Base-by-base conservation (phyloP, 257 asterid species). In the Rubia yunnanensis region DNA sequence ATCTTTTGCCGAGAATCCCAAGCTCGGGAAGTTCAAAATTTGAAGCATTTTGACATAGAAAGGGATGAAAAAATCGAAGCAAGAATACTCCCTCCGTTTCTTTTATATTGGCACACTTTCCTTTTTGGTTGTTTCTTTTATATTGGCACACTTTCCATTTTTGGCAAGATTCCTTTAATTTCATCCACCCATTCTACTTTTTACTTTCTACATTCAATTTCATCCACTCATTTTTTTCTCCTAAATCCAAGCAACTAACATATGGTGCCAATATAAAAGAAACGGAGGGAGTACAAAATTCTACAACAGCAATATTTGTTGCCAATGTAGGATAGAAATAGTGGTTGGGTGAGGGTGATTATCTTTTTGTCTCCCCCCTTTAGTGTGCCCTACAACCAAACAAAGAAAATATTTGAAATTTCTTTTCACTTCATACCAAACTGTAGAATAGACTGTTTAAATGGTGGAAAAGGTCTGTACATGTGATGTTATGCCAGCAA, bases 321-420 rank as follows among this genome's bases (percentile, higher is more conserved):
- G 24, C 22, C 67, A 44, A 26, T 32, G 72, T 50, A 32, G 61
- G 64, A 27, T 44, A 4, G 20, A 44, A 44, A 44, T 15, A 5
- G 57, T 39, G 66, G 66, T 62, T 50, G 23, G 54, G 32, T 53
- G 30, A 30, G 34, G 53, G n/a, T 26, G 30, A 26, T 46, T 55
- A 31, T 65, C 36, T 36, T 75, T 54, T 74, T 68, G 76, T 66
- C 63, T 59, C 24, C 1, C 27, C 36, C 28, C n/a, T 34, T 67
- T 31, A n/a, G 31, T 4, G 30, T 64, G 73, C 35, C 68, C 32
- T 65, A 41, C 57, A 38, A 38, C 15, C 55, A 23, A 53, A 53
- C 26, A 53, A 20, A 54, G 32, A 26, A 22, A 53, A n/a, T 7
- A n/a, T 20, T 53, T 20, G 9, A 60, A 22, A 35, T 34, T 18